Evolutionary conservation across 805 yeast genomes (phyloP), one percentile per base, ranked within the genome.

Genomic region (Sporopachydermia lactativora): DNA sequence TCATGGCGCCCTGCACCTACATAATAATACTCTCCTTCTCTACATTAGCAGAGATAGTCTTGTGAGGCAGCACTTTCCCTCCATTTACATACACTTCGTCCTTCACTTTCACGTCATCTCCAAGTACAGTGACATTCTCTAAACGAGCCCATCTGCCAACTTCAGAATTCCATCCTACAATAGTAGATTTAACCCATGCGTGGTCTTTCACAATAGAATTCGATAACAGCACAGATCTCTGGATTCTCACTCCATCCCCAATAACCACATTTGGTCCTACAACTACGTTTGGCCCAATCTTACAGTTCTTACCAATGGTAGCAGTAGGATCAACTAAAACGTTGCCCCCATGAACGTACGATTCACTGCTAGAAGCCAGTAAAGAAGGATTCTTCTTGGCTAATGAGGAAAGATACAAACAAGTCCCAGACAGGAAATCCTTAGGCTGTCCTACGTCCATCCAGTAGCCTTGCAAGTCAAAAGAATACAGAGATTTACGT

Each of bases 361-460:
- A 73, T 61, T 76, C 89, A 43, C 63, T 58, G 47, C 68, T 57
- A 39, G 73, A 58, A 46, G 77, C 73, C 60, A 88, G 76, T 51
- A 67, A 60, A 53, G 73, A 73, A 48, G 96, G 82, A 52, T 67
- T 60, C 67, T 79, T 84, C 76, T 81, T 81, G 54, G 89, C 64
- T 59, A 86, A 68, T 42, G 97, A 80, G 61, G 81, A 73, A 64
- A 92, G 73, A 74, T 88, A 92, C 49, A 89, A 71, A 53, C 86
- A 77, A 56, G 96, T 84, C 65, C 99, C 99, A 45, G 95, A 78
- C 50, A 92, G 68, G 79, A 86, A 92, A 68, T 92, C 99, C 77
- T 89, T 92, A 75, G 99, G 99, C 73, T 92, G 99, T 66, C 99
- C 99, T 53, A 92, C 96, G 66, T 92, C 99, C 98, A 92, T 92